A percentile compares a stretch with the other conserved stretches of the same genome.
These are phyloP conservation scores for Tylopilus sp. DNA, from an alignment of 768 basidiomycete genomes.

Conservation along the genomic window DNA sequence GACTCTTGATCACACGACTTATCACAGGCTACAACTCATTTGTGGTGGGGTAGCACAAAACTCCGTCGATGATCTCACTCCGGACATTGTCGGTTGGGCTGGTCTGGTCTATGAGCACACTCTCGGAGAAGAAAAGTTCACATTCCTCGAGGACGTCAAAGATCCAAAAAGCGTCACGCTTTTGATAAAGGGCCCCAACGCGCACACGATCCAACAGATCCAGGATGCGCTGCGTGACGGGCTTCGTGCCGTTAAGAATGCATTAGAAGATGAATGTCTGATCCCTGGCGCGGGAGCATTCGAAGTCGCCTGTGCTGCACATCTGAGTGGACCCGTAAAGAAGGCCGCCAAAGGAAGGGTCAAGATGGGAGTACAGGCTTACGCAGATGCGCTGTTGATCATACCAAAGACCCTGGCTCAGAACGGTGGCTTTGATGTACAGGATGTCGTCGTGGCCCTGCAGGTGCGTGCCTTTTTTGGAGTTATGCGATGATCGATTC, in stretches of 20 bases:
- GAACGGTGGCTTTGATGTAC: slow-evolving; percentile 97
- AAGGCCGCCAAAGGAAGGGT: slow-evolving; percentile 87
- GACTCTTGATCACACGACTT: slow-evolving; percentile 11
- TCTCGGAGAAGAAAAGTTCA: slow-evolving; percentile 97
- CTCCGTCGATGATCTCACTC: slow-evolving; percentile 93
- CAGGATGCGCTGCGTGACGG: slow-evolving; percentile 98
- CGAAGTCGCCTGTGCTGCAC: slow-evolving; percentile 86
- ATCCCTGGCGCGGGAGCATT: slow-evolving; percentile 98
- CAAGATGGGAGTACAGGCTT: slow-evolving; percentile 97
- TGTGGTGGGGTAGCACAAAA: slow-evolving; percentile 97
- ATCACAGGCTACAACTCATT: slow-evolving; percentile 77
- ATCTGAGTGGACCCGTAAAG: slow-evolving; percentile 77
- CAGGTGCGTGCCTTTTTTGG: slow-evolving; percentile 52
- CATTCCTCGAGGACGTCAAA: slow-evolving; percentile 96
- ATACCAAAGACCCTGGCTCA: slow-evolving; percentile 96
- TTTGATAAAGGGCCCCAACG: slow-evolving; percentile 96
- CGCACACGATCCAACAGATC: slow-evolving; percentile 93
- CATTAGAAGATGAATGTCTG: slow-evolving; percentile 83
- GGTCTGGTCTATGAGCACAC: slow-evolving; percentile 99
- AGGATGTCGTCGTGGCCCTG: slow-evolving; percentile 87
- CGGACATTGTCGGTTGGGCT: slow-evolving; percentile 92
- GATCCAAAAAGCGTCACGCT: slow-evolving; percentile 93
- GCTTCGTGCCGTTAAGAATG: slow-evolving; percentile 94
- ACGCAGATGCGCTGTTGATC: slow-evolving; percentile 88
- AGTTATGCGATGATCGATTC: slow-evolving; percentile 10